Evolutionary conservation across 495 filamentous ascomycete genomes (phyloP), one percentile per base, ranked within the genome.

Genomic region (Penicillium parvum): DNA sequence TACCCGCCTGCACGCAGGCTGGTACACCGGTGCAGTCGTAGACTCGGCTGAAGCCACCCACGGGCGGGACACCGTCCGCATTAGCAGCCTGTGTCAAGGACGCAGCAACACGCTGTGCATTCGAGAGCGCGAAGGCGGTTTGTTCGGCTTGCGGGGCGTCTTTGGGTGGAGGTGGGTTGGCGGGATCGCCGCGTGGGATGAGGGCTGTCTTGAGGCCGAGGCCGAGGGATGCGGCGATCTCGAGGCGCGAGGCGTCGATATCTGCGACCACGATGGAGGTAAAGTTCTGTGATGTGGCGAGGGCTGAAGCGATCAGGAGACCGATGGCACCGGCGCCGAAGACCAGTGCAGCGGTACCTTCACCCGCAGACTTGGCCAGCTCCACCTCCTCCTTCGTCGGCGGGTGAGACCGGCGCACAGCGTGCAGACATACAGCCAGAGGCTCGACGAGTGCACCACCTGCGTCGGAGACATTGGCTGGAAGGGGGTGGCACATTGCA

Each of bases 11-110:
- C 50, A 92, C 81, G 58, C 88, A 94, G 3, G 82, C 71, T 25
- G 90, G 87, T 38, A 91, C 88, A 32, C 90, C 90, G 0, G 90
- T 96, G 61, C 90, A 96, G 55, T 96, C 90, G 54, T 95, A 94
- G 5, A 88, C 82, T 6, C 84, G 69, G 47, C 88, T 82, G 15
- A 94, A 82, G 15, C 87, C 86, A 2, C 79, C 21, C 3, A 61
- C 37, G 1, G 29, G 15, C 10, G 44, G 37, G 0, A 25, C 33
- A 21, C 33, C 51, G 1, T 29, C 73, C 9, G 72, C 69, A 17
- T 73, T 71, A 0, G 76, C 74, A 7, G 58, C 57, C 20, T 52
- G 47, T 16, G 60, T 64, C 14, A 74, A 40, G 9, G 54, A 57
- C 3, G 60, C 72, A 1, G 78, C 71, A n/a, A 75, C 65, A 6